Base-by-base conservation (phyloP, 306 rosid genomes). In the Begonia fuchsioides region DNA sequence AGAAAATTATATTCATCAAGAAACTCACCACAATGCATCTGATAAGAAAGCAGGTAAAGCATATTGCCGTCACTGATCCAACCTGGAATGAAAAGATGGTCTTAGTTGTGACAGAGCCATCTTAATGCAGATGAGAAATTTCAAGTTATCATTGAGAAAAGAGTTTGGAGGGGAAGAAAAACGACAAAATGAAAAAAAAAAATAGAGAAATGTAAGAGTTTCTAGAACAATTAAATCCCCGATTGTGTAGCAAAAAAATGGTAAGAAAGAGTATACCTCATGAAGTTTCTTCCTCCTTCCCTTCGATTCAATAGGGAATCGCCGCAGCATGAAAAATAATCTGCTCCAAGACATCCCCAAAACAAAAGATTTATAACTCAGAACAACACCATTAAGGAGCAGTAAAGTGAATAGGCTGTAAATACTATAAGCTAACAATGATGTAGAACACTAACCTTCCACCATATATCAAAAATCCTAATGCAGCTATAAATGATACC, bases 251-350 rank as follows among this genome's bases (percentile, higher is more conserved):
- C n/a, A n/a, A n/a, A n/a, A n/a, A n/a, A n/a, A n/a, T 10, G 19
- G 12, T 3, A 9, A 3, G 8, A 26, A 26, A 26, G 8, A 1
- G 35, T 8, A 54, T 62, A 92, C 98, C 98, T 92, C 98, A 44
- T 82, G 77, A 64, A 92, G 96, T 63, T 85, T 92, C 86, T 85
- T 85, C 66, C 96, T 75, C 77, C 96, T 92, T 70, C 96, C 98
- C 69, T 80, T 92, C 19, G 98, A 92, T 73, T 92, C 98, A 44
- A 92, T 82, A 16, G 98, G 98, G 72, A 92, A 92, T 59, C 75
- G 94, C 67, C 93, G 81, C 81, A 92, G 64, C 98, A 92, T 92
- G 92, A 76, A 68, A 79, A 92, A 92, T 57, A 92, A 73, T 66
- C 98, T 92, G 72, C 8, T 26, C 2, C 26, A 19, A 19, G 26